These are phyloP conservation scores for Striga hermonthica DNA, from an alignment of 305 asterid species.

Conservation along the genomic window DNA sequence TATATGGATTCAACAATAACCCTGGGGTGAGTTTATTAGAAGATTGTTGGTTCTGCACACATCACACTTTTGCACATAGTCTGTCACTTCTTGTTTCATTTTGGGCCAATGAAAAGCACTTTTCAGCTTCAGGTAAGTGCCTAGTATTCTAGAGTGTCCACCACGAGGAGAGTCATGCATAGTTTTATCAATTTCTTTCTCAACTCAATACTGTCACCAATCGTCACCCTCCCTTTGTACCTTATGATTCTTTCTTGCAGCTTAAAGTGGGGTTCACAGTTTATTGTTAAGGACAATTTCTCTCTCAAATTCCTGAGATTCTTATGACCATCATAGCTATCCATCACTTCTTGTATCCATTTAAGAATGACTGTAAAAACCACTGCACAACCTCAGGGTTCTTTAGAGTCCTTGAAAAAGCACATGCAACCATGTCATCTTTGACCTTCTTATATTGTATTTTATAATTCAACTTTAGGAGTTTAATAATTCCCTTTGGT, in stretches of 20 bases:
- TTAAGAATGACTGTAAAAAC: background rate
- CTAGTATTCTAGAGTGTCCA: background rate
- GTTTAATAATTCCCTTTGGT: background rate
- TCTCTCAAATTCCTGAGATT: too few relatives aligned
- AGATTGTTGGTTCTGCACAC: background rate
- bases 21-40: background rate
- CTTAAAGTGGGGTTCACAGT: background rate
- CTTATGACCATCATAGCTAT: too few relatives aligned
- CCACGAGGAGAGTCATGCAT: background rate
- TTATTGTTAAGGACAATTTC: too few relatives aligned
- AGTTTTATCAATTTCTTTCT: background rate
- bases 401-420: background rate
- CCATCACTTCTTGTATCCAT: background rate
- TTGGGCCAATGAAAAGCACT: background rate
- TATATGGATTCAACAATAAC: too few relatives aligned
- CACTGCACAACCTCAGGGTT: too few relatives aligned
- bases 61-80: background rate
- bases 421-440: background rate
- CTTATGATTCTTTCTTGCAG: background rate
- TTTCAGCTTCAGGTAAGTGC: too few relatives aligned
- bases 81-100: too few relatives aligned
- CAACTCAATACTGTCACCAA: background rate
- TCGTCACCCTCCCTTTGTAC: background rate
- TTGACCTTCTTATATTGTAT: background rate
- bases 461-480: too few relatives aligned